Conservation (phyloP, 805 yeast species). For the Lipomyces sp. region DNA sequence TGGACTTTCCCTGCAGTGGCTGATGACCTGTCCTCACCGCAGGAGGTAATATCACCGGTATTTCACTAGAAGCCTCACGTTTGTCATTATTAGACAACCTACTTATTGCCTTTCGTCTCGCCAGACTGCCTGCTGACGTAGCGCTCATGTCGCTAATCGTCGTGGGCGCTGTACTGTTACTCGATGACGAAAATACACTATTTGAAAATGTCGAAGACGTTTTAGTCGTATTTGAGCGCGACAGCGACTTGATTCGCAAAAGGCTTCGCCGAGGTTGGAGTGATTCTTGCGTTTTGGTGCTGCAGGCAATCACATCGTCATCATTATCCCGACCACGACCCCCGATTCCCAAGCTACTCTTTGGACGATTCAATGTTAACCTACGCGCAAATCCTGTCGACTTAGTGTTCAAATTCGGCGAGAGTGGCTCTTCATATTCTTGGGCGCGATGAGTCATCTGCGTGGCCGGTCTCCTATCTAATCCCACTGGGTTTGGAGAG, state of each 20-base stretch:
- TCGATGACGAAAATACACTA: conserved; percentile 31
- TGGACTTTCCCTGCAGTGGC: conserved; percentile 17
- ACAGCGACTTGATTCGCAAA: conserved; percentile 18
- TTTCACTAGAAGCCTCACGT: not conserved
- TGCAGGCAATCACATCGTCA: not conserved
- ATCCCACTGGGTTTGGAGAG: conserved; percentile 9
- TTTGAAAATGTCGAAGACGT: conserved; percentile 31
- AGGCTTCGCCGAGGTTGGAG: conserved; percentile 24
- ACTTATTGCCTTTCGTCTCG: conserved; percentile 63
- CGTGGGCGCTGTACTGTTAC: conserved; percentile 42
- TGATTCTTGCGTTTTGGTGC: not conserved
- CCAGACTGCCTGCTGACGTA: conserved; percentile 84
- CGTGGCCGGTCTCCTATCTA: not conserved
- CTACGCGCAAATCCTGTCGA: not conserved
- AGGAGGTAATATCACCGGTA: conserved; percentile 19
- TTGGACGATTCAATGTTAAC: conserved; percentile 24
- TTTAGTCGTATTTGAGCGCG: conserved; percentile 22
- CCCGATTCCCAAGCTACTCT: conserved; percentile 29
- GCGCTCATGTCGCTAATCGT: conserved; percentile 74
- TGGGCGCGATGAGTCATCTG: not conserved
- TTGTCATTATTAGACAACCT: conserved; percentile 10
- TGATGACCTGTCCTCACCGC: conserved; percentile 21
- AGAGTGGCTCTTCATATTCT: not conserved
- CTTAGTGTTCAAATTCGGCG: conserved; percentile 1
- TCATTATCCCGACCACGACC: conserved; percentile 4